Percentiles rank a stretch among this genome's conserved stretches.
phyloP scores from a whole-genome alignment of 176 grass and related monocot genomes.

The Stipa capillata region DNA sequence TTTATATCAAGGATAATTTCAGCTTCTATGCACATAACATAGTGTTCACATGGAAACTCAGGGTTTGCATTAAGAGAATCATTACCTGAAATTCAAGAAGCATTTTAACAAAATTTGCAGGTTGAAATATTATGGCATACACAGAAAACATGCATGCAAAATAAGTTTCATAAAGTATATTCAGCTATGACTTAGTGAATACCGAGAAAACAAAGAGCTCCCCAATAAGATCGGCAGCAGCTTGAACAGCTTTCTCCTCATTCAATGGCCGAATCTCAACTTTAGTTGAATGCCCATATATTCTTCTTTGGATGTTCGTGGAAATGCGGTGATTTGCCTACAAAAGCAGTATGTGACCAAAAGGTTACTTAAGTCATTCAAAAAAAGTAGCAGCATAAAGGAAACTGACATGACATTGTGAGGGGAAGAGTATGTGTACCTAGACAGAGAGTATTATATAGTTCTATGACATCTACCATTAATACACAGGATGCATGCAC shows the following conservation, averaged over 20 bases:
- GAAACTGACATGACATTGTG: background rate
- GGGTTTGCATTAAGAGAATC: background rate
- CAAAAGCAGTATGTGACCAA: background rate
- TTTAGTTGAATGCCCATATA: slow-evolving; percentile 58
- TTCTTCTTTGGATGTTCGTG: slow-evolving; percentile 58
- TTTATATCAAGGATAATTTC: background rate
- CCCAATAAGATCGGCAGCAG: slow-evolving; percentile 67
- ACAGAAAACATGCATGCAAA: background rate
- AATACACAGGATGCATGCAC: background rate
- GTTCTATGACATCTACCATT: background rate
- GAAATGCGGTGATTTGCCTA: slow-evolving; percentile 64
- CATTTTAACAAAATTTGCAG: background rate
- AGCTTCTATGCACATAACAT: background rate
- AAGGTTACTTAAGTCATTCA: background rate
- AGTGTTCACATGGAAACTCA: background rate
- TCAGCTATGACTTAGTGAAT: slow-evolving; percentile 7
- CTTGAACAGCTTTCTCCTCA: slow-evolving; percentile 80
- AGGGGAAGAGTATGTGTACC: background rate
- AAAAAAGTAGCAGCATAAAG: background rate
- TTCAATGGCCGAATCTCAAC: slow-evolving; percentile 58
- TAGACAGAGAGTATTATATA: slow-evolving; percentile 1
- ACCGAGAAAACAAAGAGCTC: slow-evolving; percentile 76
- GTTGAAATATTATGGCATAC: background rate
- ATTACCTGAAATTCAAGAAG: background rate
- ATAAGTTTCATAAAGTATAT: background rate